Evolutionary conservation across 2,329 filamentous ascomycete species (phyloP).

Genomic region (Mollisia scopiformis): DNA sequence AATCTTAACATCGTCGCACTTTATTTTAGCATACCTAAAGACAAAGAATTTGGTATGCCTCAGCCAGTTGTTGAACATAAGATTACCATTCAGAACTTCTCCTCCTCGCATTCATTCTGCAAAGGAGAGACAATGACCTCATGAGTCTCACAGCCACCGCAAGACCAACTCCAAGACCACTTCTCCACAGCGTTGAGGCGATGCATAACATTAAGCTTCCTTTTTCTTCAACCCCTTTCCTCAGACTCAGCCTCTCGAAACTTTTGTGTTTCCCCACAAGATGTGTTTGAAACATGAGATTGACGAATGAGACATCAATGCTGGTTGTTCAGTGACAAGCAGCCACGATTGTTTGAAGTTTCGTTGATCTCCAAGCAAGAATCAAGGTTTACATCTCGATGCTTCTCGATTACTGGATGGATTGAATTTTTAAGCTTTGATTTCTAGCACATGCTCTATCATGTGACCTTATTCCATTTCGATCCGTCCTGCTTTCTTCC

Average conservation of each 20-base stretch:
- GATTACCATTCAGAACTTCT: not conserved
- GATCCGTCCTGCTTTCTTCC: no score
- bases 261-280: not conserved
- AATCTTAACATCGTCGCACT: not conserved
- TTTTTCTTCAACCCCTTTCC: not conserved
- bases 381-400: no score
- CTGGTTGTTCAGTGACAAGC: no score
- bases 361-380: no score
- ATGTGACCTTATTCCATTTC: no score
- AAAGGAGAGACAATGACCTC: not conserved
- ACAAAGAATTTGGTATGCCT: no score
- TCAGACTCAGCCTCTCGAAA: not conserved
- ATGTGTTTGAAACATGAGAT: not conserved
- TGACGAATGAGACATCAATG: no score
- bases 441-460: no score
- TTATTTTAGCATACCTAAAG: not conserved
- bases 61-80: not conserved
- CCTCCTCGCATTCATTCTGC: not conserved
- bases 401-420: no score
- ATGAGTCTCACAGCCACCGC: not conserved
- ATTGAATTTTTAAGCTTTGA: no score
- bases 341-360: no score
- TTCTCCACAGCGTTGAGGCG: not conserved
- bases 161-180: not conserved
- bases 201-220: not conserved